phyloP scores from a whole-genome alignment of 139 green algal genomes.

The Marvania coccoides region DNA sequence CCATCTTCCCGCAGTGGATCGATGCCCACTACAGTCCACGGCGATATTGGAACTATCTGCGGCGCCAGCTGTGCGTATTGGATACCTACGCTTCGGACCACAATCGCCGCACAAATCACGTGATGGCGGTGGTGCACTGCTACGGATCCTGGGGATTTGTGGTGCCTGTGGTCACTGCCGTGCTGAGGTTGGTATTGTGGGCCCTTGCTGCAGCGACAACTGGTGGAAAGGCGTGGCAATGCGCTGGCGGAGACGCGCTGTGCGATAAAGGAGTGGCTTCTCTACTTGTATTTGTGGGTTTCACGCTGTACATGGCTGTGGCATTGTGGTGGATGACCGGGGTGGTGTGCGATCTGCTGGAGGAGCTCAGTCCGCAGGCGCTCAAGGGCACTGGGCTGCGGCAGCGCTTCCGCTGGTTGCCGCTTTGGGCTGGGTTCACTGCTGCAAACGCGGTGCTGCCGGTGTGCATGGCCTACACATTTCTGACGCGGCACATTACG shows the following conservation, averaged over 20 bases:
- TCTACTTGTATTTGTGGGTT: slow-evolving; percentile 2
- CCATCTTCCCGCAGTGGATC: slow-evolving; percentile 73
- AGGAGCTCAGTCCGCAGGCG: neutral
- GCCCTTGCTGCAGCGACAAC: too few relatives aligned
- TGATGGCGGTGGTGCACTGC: slow-evolving; percentile 49
- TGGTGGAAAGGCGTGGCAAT: too few relatives aligned
- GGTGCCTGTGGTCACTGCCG: slow-evolving; percentile 8
- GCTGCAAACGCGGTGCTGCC: slow-evolving; percentile 30
- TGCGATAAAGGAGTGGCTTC: slow-evolving; percentile 1
- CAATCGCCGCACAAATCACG: slow-evolving; percentile 58
- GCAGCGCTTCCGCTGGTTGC: neutral
- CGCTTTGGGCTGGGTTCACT: slow-evolving; percentile 13
- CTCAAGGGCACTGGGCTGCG: neutral
- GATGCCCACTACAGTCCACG: neutral
- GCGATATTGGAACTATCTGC: slow-evolving; percentile 88
- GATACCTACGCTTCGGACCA: slow-evolving; percentile 70
- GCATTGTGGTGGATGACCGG: slow-evolving; percentile 40
- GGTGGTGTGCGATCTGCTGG: slow-evolving; percentile 4
- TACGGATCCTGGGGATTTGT: slow-evolving; percentile 60
- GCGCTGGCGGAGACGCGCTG: neutral
- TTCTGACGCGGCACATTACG: slow-evolving; percentile 11
- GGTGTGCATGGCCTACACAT: slow-evolving; percentile 39
- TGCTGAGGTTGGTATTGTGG: slow-evolving; percentile 23
- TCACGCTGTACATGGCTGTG: neutral
- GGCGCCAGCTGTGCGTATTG: slow-evolving; percentile 85